Evolutionary conservation across 495 filamentous ascomycete species (phyloP), one percentile per base, ranked within the genome.

Genomic region (Penicillium fimorum): DNA sequence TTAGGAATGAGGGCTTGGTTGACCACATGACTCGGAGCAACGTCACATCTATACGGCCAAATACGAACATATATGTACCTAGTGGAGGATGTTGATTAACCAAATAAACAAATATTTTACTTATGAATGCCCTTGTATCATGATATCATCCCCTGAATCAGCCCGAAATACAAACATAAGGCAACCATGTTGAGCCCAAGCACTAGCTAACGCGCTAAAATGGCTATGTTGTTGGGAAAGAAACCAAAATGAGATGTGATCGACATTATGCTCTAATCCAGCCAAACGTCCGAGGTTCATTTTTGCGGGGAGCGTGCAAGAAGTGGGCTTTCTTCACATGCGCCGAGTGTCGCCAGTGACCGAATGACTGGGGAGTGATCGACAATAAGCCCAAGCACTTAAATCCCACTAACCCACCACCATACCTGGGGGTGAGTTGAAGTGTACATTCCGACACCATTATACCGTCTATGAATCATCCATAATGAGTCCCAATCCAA

Each of bases 401-500:
- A 60, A 67, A 61, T 35, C 46, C 58, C 53, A 47, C 43, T 30
- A 17, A 7, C 8, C 40, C 17, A 13, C 55, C 55, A 53, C 20
- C n/a, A 12, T 35, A 17, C 38, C 0, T 11, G 24, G 33, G 5
- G 49, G 17, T 38, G 10, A 6, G 10, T 9, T 17, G 15, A 38
- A 38, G 35, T 17, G 35, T 38, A 6, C 15, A 53, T 15, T 30
- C 11, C 5, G 1, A 25, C 6, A 41, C 24, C 13, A 25, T 22
- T 9, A 9, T 13, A 15, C 5, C n/a, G 5, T 9, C 7, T 10
- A 32, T 25, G 32, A n/a, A 27, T 20, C 38, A 40, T 55, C 56
- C 46, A 65, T 42, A 17, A 43, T 47, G 32, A 60, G 63, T 42
- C 63, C 63, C 40, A 71, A 69, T 45, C 63, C 64, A 22, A 65